Evolutionary conservation across 331 rosid species (phyloP), one percentile per base, ranked within the genome.

Genomic region (Spiraea crenata): DNA sequence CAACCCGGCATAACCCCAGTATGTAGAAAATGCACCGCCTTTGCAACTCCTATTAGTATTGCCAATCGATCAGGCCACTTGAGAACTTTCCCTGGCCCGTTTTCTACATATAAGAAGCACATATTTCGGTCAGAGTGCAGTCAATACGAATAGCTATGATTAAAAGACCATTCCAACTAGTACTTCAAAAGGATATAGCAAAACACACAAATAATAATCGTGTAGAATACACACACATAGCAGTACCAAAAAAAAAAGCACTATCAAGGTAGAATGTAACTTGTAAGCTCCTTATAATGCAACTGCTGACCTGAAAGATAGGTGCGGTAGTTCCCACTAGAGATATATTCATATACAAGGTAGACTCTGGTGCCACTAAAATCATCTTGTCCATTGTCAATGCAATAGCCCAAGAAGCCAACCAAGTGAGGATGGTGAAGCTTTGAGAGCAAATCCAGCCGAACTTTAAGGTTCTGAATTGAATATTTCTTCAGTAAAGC

Each of bases 381-480:
- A 74, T 84, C 84, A 46, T 90, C 90, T 76, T 76, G 87, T 73
- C 83, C 76, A 72, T 72, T 71, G 70, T 81, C 88, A 25, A 91
- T 82, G 77, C 97, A 87, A 66, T 93, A 85, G 65, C 98, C 98
- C 77, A 93, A 80, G 52, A 93, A 85, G 84, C 85, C 66, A 69
- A 90, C 98, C 85, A 93, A 80, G 82, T 90, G 88, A 35, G 97
- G 98, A 80, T 90, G 96, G 73, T 82, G 93, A 88, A 93, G 90
- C 85, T 86, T 93, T 39, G 98, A 82, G 72, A 93, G 93, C 42
- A 85, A 79, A 67, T 93, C 97, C 68, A 93, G 81, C 57, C 82
- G 77, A 76, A 71, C 96, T 80, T 79, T 87, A 47, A 90, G 92
- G 80, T 81, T 93, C 63, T 85, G 89, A 51, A 71, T 70, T 7